A percentile compares a stretch with the other conserved stretches of the same genome.
These are phyloP conservation scores for Epichloe sp. DNA, from an alignment of 2,329 filamentous ascomycete species.

Conservation along the genomic window DNA sequence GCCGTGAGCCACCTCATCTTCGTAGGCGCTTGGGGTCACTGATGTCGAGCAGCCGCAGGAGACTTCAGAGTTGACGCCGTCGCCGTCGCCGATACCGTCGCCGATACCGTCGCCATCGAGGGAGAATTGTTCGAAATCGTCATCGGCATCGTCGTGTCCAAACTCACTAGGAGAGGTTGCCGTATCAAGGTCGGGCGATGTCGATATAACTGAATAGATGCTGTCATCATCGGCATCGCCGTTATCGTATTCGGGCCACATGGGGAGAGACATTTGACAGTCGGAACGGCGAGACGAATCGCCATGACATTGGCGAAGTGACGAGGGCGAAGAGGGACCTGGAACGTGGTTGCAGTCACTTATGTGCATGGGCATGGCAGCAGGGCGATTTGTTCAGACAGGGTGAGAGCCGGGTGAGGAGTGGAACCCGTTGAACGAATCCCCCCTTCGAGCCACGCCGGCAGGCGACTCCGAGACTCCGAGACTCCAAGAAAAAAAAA, in stretches of 20 bases:
- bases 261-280: constrained; percentile 6
- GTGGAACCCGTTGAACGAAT: neutral
- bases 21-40: constrained; percentile 19
- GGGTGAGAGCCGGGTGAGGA: neutral
- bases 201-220: constrained; percentile 19
- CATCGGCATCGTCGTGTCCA: constrained; percentile 11
- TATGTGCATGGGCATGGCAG: neutral
- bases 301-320: constrained; percentile 4
- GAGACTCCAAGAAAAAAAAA: no score
- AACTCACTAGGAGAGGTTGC: constrained; percentile 12
- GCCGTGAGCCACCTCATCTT: constrained; percentile 20
- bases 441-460: no score
- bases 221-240: constrained; percentile 10
- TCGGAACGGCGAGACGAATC: constrained; percentile 1
- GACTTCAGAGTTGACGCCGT: constrained; percentile 12
- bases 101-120: constrained; percentile 8
- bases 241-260: constrained; percentile 2
- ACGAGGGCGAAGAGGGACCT: neutral
- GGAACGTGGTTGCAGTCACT: neutral
- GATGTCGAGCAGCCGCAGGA: constrained; percentile 20
- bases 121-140: constrained; percentile 17
- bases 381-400: neutral
- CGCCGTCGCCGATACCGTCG: neutral
- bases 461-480: no score
- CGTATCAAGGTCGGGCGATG: constrained; percentile 12